Base-by-base conservation (phyloP, 1,284 basidiomycete species). In the Xanthoconium separans region DNA sequence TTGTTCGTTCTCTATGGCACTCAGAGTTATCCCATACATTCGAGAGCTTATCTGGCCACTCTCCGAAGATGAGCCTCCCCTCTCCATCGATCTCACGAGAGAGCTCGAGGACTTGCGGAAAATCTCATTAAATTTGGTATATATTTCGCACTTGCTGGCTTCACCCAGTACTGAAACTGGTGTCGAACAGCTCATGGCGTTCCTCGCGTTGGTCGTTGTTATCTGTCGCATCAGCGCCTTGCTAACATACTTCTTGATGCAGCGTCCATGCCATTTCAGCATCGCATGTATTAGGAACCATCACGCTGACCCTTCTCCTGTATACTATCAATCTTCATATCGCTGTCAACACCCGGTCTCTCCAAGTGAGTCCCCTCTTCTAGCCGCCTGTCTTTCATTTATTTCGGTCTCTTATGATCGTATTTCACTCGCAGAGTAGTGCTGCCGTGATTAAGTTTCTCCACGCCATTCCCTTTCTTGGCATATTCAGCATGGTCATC, bases 261-360 rank as follows among this genome's bases (percentile, higher is more conserved):
- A 68, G 66, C 9, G 15, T 70, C 44, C 65, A 66, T 41, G 47
- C 57, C 0, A 50, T 65, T 16, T 65, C 63, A 34, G 55, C 58
- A 24, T 65, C 65, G 7, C 50, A 41, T 10, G 44, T 43, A 16
- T 44, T 72, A 12, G 56, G 39, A 39, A 54, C 59, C n/a, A 44
- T 53, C 33, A 69, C 67, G 13, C 54, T 69, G 30, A 61, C 58
- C 9, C 64, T 72, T n/a, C 39, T 69, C 24, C 47, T 69, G 8
- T 70, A 72, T 34, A 69, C 67, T 2, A 59, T 72, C 41, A 71
- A 58, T 27, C 62, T 69, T 49, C 64, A 71, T 29, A 46, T 65
- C 37, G 52, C 44, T 15, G 43, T 58, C 46, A 58, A 59, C 22
- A 37, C 39, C 16, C 51, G 49, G 11, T 57, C 64, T 34, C 53